phyloP scores from a whole-genome alignment of 306 rosid species.

The Prunus kanzakura region DNA sequence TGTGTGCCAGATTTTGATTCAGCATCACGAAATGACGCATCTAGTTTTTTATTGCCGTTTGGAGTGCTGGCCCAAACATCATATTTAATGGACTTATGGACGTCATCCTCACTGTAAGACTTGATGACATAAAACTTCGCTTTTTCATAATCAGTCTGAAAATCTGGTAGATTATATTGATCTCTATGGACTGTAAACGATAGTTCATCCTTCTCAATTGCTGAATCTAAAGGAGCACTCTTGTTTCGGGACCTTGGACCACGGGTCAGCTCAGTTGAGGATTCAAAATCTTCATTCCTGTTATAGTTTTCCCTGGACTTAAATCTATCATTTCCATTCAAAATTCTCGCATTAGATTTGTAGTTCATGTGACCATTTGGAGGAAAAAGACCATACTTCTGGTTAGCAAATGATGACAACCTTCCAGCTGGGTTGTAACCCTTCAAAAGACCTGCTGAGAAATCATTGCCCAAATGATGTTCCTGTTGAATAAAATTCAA shows the following conservation, averaged over 20 bases:
- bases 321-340: conserved; percentile 36
- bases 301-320: conserved; percentile 34
- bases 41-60: conserved; percentile 66
- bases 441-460: conserved; percentile 36
- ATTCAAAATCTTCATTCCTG: conserved; percentile 44
- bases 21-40: conserved; percentile 54
- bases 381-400: conserved; percentile 31
- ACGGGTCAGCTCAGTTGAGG: conserved; percentile 45
- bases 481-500: conserved; percentile 37
- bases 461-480: conserved; percentile 45
- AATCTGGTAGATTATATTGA: conserved; percentile 57
- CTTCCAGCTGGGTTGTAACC: conserved; percentile 39
- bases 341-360: conserved; percentile 34
- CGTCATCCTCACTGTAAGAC: conserved; percentile 85
- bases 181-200: conserved; percentile 38
- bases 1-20: conserved; percentile 43
- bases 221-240: conserved; percentile 28
- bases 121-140: conserved; percentile 76
- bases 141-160: conserved; percentile 48
- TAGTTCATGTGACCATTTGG: conserved; percentile 21
- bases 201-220: conserved; percentile 44
- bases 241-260: conserved; percentile 62
- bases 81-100: conserved; percentile 74
- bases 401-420: conserved; percentile 34
- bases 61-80: conserved; percentile 90